A percentile compares a stretch with the other conserved stretches of the same genome.
Conservation (phyloP, 441 rosid species). For the Corymbia calophylla region DNA sequence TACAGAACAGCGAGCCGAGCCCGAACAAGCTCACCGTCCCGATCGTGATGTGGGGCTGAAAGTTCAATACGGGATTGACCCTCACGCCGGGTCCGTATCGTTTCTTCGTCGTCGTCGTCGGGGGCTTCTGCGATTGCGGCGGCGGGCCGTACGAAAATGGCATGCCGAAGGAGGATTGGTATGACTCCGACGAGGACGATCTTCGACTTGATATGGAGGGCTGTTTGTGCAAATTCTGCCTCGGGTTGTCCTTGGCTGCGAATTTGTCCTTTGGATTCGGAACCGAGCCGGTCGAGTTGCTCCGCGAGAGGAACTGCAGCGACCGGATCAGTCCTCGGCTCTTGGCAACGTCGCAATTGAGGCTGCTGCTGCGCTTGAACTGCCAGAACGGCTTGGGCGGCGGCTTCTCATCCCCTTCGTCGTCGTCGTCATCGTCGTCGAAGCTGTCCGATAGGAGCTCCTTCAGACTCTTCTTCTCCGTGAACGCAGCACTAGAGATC, state of each 20-base stretch:
- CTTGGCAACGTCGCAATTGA: conserved; percentile 45
- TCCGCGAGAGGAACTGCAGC: conserved; percentile 60
- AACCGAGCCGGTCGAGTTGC: conserved; percentile 86
- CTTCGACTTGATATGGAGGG: conserved; percentile 32
- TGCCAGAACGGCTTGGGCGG: conserved; percentile 49
- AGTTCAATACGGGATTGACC: conserved; percentile 62
- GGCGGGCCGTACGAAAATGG: conserved; percentile 21
- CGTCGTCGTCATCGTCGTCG: conserved; percentile 16
- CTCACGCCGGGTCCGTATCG: conserved; percentile 52
- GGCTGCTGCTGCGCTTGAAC: conserved; percentile 76
- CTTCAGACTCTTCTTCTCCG: conserved; percentile 60
- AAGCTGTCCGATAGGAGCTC: conserved; percentile 45
- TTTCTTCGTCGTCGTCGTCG: conserved; percentile 32
- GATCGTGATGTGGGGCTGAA: conserved; percentile 57
- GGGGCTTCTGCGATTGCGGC: conserved; percentile 32
- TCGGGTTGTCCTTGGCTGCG: conserved; percentile 27
- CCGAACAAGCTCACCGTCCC: conserved; percentile 62
- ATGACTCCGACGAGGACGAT: conserved; percentile 9
- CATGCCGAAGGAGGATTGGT: conserved; percentile 14
- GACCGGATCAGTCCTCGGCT: conserved; percentile 53
- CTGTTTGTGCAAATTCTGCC: conserved; percentile 38
- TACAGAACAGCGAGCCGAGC: conserved; percentile 67
- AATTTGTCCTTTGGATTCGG: conserved; percentile 42
- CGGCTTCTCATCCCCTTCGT: conserved; percentile 22
- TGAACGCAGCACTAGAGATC: background rate